These are phyloP conservation scores for Colletotrichum sp. DNA, from an alignment of 2,329 filamentous ascomycete species.

Conservation along the genomic window DNA sequence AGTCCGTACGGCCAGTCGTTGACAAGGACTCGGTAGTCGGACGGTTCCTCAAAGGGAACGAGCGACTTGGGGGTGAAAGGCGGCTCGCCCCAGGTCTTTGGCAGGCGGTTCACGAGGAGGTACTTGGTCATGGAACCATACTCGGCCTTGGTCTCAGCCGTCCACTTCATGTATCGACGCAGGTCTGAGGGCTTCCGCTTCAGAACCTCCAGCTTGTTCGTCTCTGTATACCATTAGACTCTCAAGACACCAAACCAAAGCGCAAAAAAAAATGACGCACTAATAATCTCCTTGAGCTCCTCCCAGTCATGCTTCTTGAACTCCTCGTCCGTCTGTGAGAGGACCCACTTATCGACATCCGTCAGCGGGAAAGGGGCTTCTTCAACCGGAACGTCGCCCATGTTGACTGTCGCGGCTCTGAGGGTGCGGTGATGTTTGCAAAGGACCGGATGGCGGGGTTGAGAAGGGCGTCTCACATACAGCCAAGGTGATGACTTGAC, in stretches of 20 bases:
- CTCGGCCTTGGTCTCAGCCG: conserved; percentile 68
- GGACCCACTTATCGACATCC: conserved; percentile 61
- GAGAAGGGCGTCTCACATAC: background rate
- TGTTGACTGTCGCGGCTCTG: conserved; percentile 25
- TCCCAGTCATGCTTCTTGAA: conserved; percentile 78
- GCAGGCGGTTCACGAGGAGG: conserved; percentile 75
- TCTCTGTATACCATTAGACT: conserved; percentile 35
- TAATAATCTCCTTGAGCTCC: conserved; percentile 70
- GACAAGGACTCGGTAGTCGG: conserved; percentile 73
- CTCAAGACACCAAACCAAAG: background rate
- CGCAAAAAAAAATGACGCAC: conserved; percentile 36
- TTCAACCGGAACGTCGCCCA: conserved; percentile 43
- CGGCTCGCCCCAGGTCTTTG: conserved; percentile 66
- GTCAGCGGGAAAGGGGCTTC: conserved; percentile 65
- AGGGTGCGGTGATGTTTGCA: background rate
- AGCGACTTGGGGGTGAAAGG: conserved; percentile 59
- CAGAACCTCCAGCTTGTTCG: conserved; percentile 73
- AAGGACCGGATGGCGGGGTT: background rate
- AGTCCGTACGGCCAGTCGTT: conserved; percentile 97
- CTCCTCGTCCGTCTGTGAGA: conserved; percentile 70
- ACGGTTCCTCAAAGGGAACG: conserved; percentile 56
- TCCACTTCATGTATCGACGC: conserved; percentile 80
- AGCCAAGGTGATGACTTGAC: background rate
- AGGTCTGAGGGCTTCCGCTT: conserved; percentile 83
- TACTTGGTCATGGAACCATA: conserved; percentile 85